These are phyloP conservation scores for Emmonsia crescens DNA, from an alignment of 2,329 filamentous ascomycete genomes.

Conservation along the genomic window DNA sequence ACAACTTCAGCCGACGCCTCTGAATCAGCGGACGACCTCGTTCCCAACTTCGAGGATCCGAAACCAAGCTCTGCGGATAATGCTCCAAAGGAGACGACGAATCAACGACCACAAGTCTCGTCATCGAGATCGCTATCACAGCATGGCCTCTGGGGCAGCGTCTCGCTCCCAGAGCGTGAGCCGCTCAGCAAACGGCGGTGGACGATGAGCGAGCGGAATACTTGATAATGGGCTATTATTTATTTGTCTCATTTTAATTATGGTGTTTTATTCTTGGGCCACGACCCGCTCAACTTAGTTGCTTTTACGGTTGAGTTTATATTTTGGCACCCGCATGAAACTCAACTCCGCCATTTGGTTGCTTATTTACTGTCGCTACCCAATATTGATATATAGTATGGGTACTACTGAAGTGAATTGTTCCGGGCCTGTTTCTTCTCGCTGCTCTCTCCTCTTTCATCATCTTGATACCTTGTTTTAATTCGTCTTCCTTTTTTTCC, in stretches of 20 bases:
- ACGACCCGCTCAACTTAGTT: too few species aligned
- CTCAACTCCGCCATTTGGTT: background rate
- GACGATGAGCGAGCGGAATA: constrained; percentile 9
- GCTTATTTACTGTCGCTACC: background rate
- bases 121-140: constrained; percentile 21
- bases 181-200: constrained; percentile 7
- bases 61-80: background rate
- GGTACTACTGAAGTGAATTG: background rate
- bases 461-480: background rate
- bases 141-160: constrained; percentile 30
- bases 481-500: background rate
- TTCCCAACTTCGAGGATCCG: constrained; percentile 27
- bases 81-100: background rate
- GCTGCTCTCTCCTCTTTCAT: background rate
- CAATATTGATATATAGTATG: background rate
- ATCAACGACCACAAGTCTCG: constrained; percentile 13
- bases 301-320: background rate
- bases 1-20: constrained; percentile 12
- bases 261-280: background rate
- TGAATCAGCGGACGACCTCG: constrained; percentile 22
- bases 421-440: background rate
- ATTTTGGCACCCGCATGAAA: background rate
- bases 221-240: background rate
- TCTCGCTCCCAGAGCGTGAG: constrained; percentile 10
- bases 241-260: background rate